Evolutionary conservation across 306 rosid genomes (phyloP).

Genomic region (Dalbergia cochinchinensis): DNA sequence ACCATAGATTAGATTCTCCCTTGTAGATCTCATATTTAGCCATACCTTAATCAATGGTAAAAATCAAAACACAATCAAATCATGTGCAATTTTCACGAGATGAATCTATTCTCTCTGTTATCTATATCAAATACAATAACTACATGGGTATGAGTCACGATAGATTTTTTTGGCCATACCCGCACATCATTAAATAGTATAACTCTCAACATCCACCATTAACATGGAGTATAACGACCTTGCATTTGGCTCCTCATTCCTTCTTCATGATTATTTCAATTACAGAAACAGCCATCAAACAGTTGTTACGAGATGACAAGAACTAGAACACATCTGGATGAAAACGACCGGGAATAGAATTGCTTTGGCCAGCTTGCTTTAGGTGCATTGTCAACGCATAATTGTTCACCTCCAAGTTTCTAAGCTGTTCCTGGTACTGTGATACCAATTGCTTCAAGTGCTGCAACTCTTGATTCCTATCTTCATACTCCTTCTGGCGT

Average conservation of each 20-base stretch:
- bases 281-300: constrained; percentile 17
- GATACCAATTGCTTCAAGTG: constrained; percentile 76
- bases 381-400: constrained; percentile 88
- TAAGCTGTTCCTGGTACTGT: constrained; percentile 83
- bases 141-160: background rate
- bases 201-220: constrained; percentile 11
- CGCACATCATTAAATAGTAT: background rate
- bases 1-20: no score
- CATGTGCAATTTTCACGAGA: no score
- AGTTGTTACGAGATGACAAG: constrained; percentile 39
- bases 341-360: constrained; percentile 81
- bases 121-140: background rate
- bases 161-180: background rate
- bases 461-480: constrained; percentile 70
- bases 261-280: constrained; percentile 36
- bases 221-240: constrained; percentile 2
- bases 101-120: background rate
- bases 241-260: constrained; percentile 2
- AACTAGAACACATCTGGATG: constrained; percentile 91
- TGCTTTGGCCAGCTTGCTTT: constrained; percentile 87
- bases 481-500: constrained; percentile 75
- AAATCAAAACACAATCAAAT: no score
- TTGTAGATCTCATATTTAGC: no score
- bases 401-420: constrained; percentile 91
- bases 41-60: no score